phyloP scores from a whole-genome alignment of 768 basidiomycete genomes.

The Collybia nuda region DNA sequence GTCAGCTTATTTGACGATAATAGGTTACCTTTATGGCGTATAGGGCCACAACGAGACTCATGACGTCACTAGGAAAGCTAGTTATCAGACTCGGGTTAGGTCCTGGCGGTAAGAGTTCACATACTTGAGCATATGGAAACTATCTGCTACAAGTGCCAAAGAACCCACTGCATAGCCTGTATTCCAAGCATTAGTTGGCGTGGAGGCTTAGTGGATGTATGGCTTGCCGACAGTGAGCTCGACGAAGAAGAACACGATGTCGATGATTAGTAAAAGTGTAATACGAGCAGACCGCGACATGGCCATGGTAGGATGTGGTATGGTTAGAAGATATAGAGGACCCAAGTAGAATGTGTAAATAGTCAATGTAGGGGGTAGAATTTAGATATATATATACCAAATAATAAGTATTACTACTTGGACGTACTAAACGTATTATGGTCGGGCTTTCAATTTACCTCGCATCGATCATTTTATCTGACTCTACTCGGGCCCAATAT shows the following conservation, averaged over 20 bases:
- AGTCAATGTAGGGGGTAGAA: no score
- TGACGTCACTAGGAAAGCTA: slow-evolving; percentile 73
- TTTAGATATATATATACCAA: no score
- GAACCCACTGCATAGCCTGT: slow-evolving; percentile 94
- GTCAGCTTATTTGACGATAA: slow-evolving; percentile 1
- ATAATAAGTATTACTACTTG: no score
- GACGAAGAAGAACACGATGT: slow-evolving; percentile 83
- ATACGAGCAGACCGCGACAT: slow-evolving; percentile 75
- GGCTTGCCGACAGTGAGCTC: slow-evolving; percentile 80
- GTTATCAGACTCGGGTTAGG: background rate
- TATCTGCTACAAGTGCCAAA: slow-evolving; percentile 92
- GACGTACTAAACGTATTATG: no score
- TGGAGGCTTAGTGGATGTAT: slow-evolving; percentile 4
- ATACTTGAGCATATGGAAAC: slow-evolving; percentile 99
- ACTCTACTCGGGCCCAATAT: no score
- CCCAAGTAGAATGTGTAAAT: no score
- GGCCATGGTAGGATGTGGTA: slow-evolving; percentile 22
- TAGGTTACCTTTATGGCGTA: slow-evolving; percentile 83
- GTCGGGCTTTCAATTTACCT: no score
- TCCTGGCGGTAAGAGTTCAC: slow-evolving; percentile 22
- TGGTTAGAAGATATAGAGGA: no score
- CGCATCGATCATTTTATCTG: no score
- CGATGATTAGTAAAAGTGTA: slow-evolving; percentile 76
- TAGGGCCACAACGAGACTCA: slow-evolving; percentile 92
- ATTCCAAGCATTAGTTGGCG: slow-evolving; percentile 10